Percentiles rank a stretch among this genome's conserved stretches.
Conservation (phyloP, 345 rosid species). For the Eucalyptus brandiana region DNA sequence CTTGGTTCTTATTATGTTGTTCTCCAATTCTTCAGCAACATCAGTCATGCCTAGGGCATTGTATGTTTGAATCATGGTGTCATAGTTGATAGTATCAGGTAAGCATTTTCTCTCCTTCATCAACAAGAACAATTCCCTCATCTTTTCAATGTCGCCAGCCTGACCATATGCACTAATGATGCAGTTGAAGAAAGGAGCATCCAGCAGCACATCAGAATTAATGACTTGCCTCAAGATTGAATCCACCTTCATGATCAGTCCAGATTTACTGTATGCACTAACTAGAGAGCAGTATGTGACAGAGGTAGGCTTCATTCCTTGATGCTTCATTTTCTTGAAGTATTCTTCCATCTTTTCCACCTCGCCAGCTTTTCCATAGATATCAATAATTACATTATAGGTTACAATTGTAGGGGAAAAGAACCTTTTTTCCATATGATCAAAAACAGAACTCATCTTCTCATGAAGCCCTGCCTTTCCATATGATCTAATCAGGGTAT, state of each 20-base stretch:
- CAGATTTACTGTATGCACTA: conserved; percentile 49
- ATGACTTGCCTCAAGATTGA: conserved; percentile 63
- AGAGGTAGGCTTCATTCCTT: conserved; percentile 70
- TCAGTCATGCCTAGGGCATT: conserved; percentile 51
- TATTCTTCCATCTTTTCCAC: conserved; percentile 54
- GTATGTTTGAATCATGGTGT: conserved; percentile 67
- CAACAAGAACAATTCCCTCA: conserved; percentile 43
- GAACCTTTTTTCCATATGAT: conserved; percentile 64
- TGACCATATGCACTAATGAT: conserved; percentile 64
- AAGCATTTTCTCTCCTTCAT: conserved; percentile 65
- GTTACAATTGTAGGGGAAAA: conserved; percentile 39
- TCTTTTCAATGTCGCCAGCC: conserved; percentile 58
- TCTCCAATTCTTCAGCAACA: conserved; percentile 43
- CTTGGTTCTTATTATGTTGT: conserved; percentile 16
- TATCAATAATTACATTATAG: conserved; percentile 55
- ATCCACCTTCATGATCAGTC: conserved; percentile 47
- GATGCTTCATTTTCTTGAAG: conserved; percentile 64
- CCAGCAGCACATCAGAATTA: conserved; percentile 66
- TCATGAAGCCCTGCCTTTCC: conserved; percentile 49
- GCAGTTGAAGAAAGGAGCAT: conserved; percentile 75
- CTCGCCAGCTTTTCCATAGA: conserved; percentile 51
- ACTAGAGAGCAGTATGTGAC: conserved; percentile 73
- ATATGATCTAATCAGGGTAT: conserved; percentile 54
- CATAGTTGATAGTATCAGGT: conserved; percentile 55
- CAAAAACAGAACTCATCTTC: conserved; percentile 55